phyloP scores from a whole-genome alignment of 2,329 filamentous ascomycete genomes.

The Talaromyces rugulosus region DNA sequence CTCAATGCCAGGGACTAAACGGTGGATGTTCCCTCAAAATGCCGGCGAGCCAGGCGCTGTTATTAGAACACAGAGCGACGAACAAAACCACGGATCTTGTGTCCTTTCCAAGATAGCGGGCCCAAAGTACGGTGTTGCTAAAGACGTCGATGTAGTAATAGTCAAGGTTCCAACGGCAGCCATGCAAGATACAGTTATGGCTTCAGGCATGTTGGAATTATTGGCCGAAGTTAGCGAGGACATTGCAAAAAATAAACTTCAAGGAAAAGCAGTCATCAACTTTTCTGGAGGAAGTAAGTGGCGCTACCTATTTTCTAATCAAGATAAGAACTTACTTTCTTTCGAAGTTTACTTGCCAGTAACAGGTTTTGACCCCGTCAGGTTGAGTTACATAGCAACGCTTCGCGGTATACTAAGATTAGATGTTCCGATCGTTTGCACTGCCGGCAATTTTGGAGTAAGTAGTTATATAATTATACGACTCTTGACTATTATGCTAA shows the following conservation, averaged over 20 bases:
- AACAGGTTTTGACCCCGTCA: background rate
- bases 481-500: background rate
- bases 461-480: background rate
- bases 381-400: background rate
- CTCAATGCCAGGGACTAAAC: background rate
- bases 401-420: background rate
- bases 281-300: background rate
- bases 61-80: background rate
- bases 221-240: background rate
- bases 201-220: background rate
- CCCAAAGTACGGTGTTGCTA: background rate
- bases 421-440: background rate
- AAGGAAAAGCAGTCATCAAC: slow-evolving; percentile 2
- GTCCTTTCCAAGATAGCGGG: background rate
- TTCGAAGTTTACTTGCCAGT: background rate
- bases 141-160: background rate
- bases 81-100: background rate
- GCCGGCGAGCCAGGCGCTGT: background rate
- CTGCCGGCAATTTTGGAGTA: background rate
- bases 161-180: background rate
- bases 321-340: background rate
- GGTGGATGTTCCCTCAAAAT: background rate
- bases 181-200: background rate
- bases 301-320: background rate
- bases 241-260: background rate